These are phyloP conservation scores for Syzygium oleosum DNA, from an alignment of 345 rosid species.

Conservation along the genomic window DNA sequence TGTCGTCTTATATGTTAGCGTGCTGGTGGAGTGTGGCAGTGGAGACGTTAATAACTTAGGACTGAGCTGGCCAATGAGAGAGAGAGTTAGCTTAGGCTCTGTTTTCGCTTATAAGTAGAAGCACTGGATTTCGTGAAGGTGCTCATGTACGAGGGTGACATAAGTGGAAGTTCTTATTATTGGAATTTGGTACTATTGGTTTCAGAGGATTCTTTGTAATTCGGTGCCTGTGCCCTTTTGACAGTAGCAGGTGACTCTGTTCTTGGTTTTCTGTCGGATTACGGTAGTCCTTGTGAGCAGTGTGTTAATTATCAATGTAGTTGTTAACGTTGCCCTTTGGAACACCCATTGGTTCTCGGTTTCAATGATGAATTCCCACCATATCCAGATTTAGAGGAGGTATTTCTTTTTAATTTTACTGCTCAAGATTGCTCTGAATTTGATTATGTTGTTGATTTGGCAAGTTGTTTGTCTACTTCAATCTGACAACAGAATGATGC, in stretches of 20 bases:
- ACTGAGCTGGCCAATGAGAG: neutral
- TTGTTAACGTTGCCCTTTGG: neutral
- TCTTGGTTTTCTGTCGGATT: neutral
- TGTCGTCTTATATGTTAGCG: neutral
- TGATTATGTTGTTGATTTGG: neutral
- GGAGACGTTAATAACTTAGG: neutral
- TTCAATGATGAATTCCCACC: neutral
- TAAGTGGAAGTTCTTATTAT: neutral
- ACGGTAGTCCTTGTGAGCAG: neutral
- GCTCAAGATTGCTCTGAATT: neutral
- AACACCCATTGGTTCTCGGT: neutral
- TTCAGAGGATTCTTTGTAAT: neutral
- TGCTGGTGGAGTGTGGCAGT: neutral
- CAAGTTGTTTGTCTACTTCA: neutral
- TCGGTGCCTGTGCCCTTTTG: neutral
- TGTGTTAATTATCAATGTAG: neutral
- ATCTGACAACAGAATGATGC: neutral
- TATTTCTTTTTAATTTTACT: neutral
- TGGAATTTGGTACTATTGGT: neutral
- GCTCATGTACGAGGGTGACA: neutral
- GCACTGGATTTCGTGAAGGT: neutral
- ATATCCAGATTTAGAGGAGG: neutral
- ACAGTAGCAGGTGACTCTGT: neutral
- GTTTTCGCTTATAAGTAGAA: neutral
- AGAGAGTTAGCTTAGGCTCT: neutral